These are phyloP conservation scores for Galeopsis tetrahit DNA, from an alignment of 257 asterid species.

Conservation along the genomic window DNA sequence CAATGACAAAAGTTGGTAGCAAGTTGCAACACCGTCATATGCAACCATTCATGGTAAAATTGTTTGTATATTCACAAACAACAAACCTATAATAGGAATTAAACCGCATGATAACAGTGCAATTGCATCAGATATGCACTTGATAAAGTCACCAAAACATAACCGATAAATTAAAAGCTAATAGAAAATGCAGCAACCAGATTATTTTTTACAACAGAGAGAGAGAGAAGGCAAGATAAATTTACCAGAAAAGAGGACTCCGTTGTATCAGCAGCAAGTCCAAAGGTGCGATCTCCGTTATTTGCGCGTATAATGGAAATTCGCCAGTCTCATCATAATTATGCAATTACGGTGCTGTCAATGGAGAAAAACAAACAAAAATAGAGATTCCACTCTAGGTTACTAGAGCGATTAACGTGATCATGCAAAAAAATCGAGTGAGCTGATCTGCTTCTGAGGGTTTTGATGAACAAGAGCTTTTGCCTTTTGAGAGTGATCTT, in stretches of 20 bases:
- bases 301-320: background rate
- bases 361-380: background rate
- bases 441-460: background rate
- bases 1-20: background rate
- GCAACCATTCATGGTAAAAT: background rate
- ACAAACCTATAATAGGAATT: background rate
- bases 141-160: background rate
- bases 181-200: background rate
- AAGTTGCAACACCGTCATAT: background rate
- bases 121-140: slow-evolving; percentile 1
- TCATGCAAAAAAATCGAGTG: slow-evolving; percentile 10
- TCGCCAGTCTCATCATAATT: slow-evolving; percentile 13
- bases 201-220: background rate
- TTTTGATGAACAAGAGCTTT: background rate
- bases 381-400: background rate
- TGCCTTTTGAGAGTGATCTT: background rate
- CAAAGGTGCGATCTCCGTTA: background rate
- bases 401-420: slow-evolving; percentile 3
- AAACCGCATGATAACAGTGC: slow-evolving; percentile 2
- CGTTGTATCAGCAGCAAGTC: background rate
- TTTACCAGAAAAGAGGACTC: slow-evolving; percentile 12
- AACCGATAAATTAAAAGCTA: background rate
- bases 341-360: slow-evolving; percentile 2
- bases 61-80: background rate
- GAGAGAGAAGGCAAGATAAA: background rate